Base-by-base conservation (phyloP, 192 early-diverging fungal species). In the Backusella psychrophila region DNA sequence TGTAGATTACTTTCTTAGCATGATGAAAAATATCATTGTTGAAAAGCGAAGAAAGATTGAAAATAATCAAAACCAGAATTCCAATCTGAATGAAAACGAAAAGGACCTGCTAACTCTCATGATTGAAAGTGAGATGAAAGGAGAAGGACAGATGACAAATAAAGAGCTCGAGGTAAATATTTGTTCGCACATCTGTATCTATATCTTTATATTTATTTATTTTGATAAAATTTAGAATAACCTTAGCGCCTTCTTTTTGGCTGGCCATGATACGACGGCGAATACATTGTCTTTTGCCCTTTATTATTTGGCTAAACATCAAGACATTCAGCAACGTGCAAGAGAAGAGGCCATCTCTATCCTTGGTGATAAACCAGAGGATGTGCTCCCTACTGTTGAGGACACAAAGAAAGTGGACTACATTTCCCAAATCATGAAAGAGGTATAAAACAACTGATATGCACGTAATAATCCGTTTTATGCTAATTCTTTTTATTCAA, bases 211-310 rank as follows among this genome's bases (percentile, higher is more conserved):
- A 6, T 49, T 4, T 11, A 17, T 39, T 38, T 69, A 8, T 35
- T 11, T 65, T 36, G 42, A 11, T 44, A 4, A 66, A 17, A 68
- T 21, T 23, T 69, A 76, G 75, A 52, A 68, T 34, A 76, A 76
- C 23, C 46, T 76, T 4, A 69, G 75, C 36, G 72, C 83, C 71
- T 89, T 90, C 73, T 89, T 88, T 31, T 75, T 89, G 34, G 89
- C 88, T 21, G 89, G 87, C 23, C 84, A 88, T 44, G 88, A 90
- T 71, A 90, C 86, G 31, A 90, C 86, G 1, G 85, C 89, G 38
- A 87, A 85, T 66, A 78, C 88, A 65, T 80, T 91, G 49, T 78
- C 87, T 12, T 81, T 81, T 67, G 36, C 82, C 26, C 73, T 89
- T 39, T 84, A 84, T 53, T 81, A 85, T 69, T 80, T 90, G 34